Evolutionary conservation across 1,284 basidiomycete genomes (phyloP), one percentile per base, ranked within the genome.

Genomic region (Cutaneotrichosporon spelunceum): DNA sequence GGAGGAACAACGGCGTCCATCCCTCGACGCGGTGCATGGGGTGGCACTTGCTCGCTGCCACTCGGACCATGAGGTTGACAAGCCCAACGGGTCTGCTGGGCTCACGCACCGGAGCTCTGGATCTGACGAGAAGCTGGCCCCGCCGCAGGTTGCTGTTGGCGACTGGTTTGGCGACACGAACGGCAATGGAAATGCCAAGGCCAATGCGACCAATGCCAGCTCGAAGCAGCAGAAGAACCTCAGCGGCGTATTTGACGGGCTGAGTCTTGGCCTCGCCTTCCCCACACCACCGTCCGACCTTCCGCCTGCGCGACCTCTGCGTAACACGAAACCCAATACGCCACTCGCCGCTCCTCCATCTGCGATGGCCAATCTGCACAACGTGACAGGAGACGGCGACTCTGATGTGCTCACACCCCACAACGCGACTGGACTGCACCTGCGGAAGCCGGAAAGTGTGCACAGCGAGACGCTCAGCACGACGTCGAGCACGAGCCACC

Each of bases 221-320:
- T 8, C 24, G 2, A n/a, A 19, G n/a, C n/a, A 23, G 11, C 6
- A 33, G 44, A 39, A 23, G 16, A 53, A 33, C 16, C 13, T 52
- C 9, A 47, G 23, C 7, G 54, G 54, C 21, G 30, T 63, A 1
- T 30, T 62, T 3, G 56, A 39, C 49, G 48, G 42, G 26, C 56
- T 62, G 23, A 54, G 39, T 19, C 56, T 58, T 16, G 56, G 33
- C 23, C 56, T 63, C 23, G 44, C 56, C 1, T 66, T 66, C 61
- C 64, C 64, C 3, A 57, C 64, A 1, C 64, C 64, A 4, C 64
- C 64, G 0, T 62, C 60, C 9, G 64, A 59, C 21, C 64, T 65
- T 4, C 64, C 64, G 1, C 27, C 55, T 14, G 56, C 19, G 1
- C 58, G 44, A 23, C 27, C 14, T n/a, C 49, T 19, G 16, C 55